Base-by-base conservation (phyloP, 441 rosid genomes). In the Metrosideros polymorpha region DNA sequence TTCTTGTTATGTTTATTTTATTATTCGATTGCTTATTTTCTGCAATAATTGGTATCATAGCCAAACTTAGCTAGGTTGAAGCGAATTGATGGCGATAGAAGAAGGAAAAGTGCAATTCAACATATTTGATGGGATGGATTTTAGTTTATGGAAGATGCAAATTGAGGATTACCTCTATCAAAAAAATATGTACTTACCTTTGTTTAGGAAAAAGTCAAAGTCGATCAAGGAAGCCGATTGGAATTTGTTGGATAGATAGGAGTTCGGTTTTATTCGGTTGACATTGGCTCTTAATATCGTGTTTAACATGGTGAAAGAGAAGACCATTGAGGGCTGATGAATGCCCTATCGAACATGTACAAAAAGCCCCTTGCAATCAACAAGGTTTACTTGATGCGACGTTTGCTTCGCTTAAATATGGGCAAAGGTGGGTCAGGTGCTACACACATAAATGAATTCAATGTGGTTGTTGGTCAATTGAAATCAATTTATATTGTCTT, bases 291-390 rank as follows among this genome's bases (percentile, higher is more conserved):
- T 2, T 52, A 18, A 52, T 52, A 52, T 18, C 24, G 19, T 8
- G 2, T 52, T 6, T 52, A 52, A 19, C 22, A 19, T 52, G 9
- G 7, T 6, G 25, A 52, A 52, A 52, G 24, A 52, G 3, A 63
- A 7, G 7, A 63, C 17, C 24, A 17, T 0, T 0, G 0, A 2
- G 24, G 24, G 6, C 0, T 8, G 2, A 32, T 17, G 24, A 30
- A 63, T 30, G 76, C 25, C 39, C 17, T 63, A 12, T 18, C 6
- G 1, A 32, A 63, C 12, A 63, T 30, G 42, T 63, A 63, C 1
- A 1, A 30, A 30, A 61, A 18, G 24, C 12, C 24, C 57, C 18
- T 10, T 54, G 19, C n/a, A 54, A 54, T 54, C n/a, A 24, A 54
- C 2, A 22, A 24, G 12, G 12, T 54, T 4, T 25, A 4, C n/a